Base-by-base conservation (phyloP, 164 flowering plant genomes). In the Nelumbo lutea region DNA sequence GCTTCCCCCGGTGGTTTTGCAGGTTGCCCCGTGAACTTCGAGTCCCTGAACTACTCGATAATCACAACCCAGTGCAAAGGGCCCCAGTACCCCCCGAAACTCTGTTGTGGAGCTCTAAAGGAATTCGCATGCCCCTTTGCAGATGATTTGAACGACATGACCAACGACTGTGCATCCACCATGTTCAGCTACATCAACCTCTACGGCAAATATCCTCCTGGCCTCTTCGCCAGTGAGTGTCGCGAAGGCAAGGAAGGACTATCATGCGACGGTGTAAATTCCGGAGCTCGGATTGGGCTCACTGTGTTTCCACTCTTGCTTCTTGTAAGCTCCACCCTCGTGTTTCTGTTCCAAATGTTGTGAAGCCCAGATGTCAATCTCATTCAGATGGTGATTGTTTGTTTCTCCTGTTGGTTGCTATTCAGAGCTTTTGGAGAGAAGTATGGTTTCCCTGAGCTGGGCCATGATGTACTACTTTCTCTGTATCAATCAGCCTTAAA, bases 191-290 rank as follows among this genome's bases (percentile, higher is more conserved):
- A 63, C 79, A 81, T 87, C 1, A 81, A 84, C 72, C 69, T 83
- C 27, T 76, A 80, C 27, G 91, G 91, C 3, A 79, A 76, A 15
- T 84, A 84, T 77, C 91, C 91, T 1, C 86, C 87, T 2, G 87
- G 87, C 44, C 77, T 85, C 14, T 87, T 87, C 42, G 79, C 86
- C 65, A 76, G 59, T 10, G 69, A 70, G 55, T 84, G 87, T 68
- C 68, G 59, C 3, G 87, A 77, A 60, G 81, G 75, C 6, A 77
- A 83, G 59, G 55, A 77, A 4, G 86, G 86, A 46, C 82, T 83
- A 11, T 46, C 27, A 0, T 83, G 86, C 73, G 74, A 74, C 15
- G 42, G 50, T 6, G 27, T 7, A 4, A 46, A 40, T 9, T 68
- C n/a, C 46, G 68, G 70, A 27, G 64, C 68, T 51, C 66, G 39